Evolutionary conservation across 2,329 filamentous ascomycete species (phyloP), one percentile per base, ranked within the genome.

Genomic region (Beauveria sp.): DNA sequence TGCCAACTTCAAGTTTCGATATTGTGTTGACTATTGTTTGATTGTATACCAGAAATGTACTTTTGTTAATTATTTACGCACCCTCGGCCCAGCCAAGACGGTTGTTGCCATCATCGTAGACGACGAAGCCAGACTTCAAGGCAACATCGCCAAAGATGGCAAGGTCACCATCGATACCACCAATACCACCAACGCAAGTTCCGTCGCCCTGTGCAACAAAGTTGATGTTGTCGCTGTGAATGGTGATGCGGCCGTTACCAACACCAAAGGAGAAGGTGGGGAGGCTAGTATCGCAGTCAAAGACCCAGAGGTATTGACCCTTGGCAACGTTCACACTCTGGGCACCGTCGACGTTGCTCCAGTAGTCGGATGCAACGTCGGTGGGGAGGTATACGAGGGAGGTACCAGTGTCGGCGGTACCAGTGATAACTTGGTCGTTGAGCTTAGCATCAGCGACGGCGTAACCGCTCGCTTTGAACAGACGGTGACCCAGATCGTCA

Each of bases 151-250:
- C 83, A 69, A 82, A 85, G 68, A 91, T 87, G 72, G 86, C 83
- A 22, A 67, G 30, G 20, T 1, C 8, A 4, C 63, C 61, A 0
- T 63, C 63, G 55, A 82, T 85, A 22, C 81, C 77, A 74, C 90
- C 87, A 8, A 90, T 75, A 65, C 86, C 87, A 65, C 86, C 87
- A 65, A 87, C 87, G 76, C 88, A 91, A 59, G 77, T 28, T 16
- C 28, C 50, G 6, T 20, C 5, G 20, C 49, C 43, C 16, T n/a
- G 24, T 18, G 47, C 9, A 5, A 38, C 55, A 43, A 53, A 62
- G 30, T 53, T 54, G 43, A 60, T 47, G 42, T 42, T 49, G 2
- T 54, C 42, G 50, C 58, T 54, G 43, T 54, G 58, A 14, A 87
- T 76, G 38, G 75, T 81, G 34, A 86, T 84, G 75, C 77, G 80